Percentiles rank a stretch among this genome's conserved stretches.
These are phyloP conservation scores for Ophiostoma fasciatum DNA, from an alignment of 2,329 filamentous ascomycete genomes.

Conservation along the genomic window DNA sequence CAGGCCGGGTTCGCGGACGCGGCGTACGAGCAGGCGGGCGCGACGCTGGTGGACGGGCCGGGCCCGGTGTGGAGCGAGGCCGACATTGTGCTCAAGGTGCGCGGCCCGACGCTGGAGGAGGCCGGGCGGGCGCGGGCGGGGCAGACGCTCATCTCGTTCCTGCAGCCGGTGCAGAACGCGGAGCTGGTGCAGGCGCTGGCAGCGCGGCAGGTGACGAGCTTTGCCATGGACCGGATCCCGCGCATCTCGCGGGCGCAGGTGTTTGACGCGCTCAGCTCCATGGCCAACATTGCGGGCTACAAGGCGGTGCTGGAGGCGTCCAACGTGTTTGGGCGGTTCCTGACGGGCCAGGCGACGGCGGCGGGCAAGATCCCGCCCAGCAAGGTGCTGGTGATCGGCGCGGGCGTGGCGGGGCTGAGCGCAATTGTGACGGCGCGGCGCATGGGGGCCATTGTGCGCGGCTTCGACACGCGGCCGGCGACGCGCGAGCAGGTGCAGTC, in stretches of 20 bases:
- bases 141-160: conserved; percentile 65
- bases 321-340: conserved; percentile 75
- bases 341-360: conserved; percentile 81
- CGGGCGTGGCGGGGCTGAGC: conserved; percentile 75
- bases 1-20: conserved; percentile 64
- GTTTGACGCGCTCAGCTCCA: conserved; percentile 78
- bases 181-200: conserved; percentile 59
- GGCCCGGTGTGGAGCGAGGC: conserved; percentile 57
- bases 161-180: conserved; percentile 72
- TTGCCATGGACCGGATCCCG: conserved; percentile 89
- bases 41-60: conserved; percentile 52
- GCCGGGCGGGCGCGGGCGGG: conserved; percentile 51
- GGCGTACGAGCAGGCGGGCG: conserved; percentile 64
- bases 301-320: conserved; percentile 83
- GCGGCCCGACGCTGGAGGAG: conserved; percentile 57
- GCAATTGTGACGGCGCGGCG: conserved; percentile 77
- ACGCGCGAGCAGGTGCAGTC: conserved; percentile 83
- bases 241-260: conserved; percentile 79
- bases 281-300: conserved; percentile 91
- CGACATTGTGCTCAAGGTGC: conserved; percentile 74
- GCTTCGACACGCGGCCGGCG: conserved; percentile 82
- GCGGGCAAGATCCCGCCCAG: conserved; percentile 82
- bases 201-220: conserved; percentile 54
- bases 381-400: conserved; percentile 81
- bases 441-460: conserved; percentile 77